Evolutionary conservation across 1,284 basidiomycete species (phyloP).

Genomic region (Amylostereum areolatum): DNA sequence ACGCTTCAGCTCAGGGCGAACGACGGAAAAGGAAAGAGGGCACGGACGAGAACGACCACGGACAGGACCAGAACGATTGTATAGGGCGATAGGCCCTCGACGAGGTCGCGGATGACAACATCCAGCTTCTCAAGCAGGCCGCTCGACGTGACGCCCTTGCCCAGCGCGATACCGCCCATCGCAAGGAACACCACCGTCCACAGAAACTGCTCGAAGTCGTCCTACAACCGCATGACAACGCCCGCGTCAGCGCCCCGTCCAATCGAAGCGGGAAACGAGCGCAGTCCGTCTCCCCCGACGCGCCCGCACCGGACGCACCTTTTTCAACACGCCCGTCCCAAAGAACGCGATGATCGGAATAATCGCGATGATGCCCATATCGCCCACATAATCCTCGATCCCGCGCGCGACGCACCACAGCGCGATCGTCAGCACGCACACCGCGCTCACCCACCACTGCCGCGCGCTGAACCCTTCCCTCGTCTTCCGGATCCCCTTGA

Average conservation of each 20-base stretch:
- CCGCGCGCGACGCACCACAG: slow-evolving; percentile 90
- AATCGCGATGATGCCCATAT: slow-evolving; percentile 97
- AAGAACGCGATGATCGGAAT: slow-evolving; percentile 94
- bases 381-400: slow-evolving; percentile 78
- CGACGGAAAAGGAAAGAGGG: slow-evolving; percentile 18
- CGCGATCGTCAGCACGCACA: slow-evolving; percentile 83
- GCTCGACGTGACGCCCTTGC: slow-evolving; percentile 89
- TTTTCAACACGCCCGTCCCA: slow-evolving; percentile 89
- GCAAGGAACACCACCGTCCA: slow-evolving; percentile 94
- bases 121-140: slow-evolving; percentile 84
- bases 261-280: not conserved
- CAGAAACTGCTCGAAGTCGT: slow-evolving; percentile 91
- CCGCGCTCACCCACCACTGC: slow-evolving; percentile 88
- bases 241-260: not conserved
- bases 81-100: slow-evolving; percentile 73
- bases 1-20: slow-evolving; percentile 10
- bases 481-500: slow-evolving; percentile 77
- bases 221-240: slow-evolving; percentile 39
- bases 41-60: slow-evolving; percentile 77
- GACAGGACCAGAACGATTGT: slow-evolving; percentile 83
- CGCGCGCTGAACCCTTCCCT: slow-evolving; percentile 76
- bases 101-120: slow-evolving; percentile 57
- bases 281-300: not conserved
- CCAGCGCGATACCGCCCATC: slow-evolving; percentile 98
- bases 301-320: slow-evolving; percentile 48